Percentiles rank a stretch among this genome's conserved stretches.
Conservation (phyloP, 768 basidiomycete species). For the Porpolomopsis calyptriformis region DNA sequence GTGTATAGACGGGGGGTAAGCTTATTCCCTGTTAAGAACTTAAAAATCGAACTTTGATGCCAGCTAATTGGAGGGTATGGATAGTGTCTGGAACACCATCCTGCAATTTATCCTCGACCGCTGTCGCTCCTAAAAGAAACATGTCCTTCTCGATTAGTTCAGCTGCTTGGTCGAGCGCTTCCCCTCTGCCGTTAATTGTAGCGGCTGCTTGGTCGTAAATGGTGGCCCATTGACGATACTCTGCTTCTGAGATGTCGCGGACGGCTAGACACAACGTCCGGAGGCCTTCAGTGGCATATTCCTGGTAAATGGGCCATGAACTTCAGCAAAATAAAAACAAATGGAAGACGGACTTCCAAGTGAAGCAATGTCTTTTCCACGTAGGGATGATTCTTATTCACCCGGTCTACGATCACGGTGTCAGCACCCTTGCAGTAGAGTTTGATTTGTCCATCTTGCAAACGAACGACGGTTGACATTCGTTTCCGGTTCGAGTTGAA, state of each 20-base stretch:
- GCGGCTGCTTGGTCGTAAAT: conserved; percentile 89
- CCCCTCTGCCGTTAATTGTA: conserved; percentile 92
- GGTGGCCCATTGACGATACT: conserved; percentile 79
- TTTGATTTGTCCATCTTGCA: conserved; percentile 85
- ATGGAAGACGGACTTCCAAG: conserved; percentile 59
- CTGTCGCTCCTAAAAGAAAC: conserved; percentile 88
- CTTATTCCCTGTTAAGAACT: not conserved
- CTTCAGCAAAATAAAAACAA: not conserved
- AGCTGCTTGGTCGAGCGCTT: conserved; percentile 88
- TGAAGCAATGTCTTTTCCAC: conserved; percentile 81
- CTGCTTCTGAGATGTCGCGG: conserved; percentile 83
- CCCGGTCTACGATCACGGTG: conserved; percentile 89
- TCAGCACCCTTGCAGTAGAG: conserved; percentile 96
- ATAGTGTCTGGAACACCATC: conserved; percentile 98
- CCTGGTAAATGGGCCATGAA: conserved; percentile 31
- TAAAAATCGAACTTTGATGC: conserved; percentile 68
- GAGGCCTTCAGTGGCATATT: conserved; percentile 94
- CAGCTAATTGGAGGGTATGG: conserved; percentile 94
- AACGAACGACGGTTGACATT: conserved; percentile 91
- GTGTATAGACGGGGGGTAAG: conserved; percentile 6
- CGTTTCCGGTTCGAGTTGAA: conserved; percentile 97
- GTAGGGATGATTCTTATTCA: conserved; percentile 76
- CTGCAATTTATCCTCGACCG: conserved; percentile 97
- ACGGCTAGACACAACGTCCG: conserved; percentile 94
- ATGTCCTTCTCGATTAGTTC: conserved; percentile 95